Base-by-base conservation (phyloP, 164 flowering plant genomes). In the Berberis vulgaris region DNA sequence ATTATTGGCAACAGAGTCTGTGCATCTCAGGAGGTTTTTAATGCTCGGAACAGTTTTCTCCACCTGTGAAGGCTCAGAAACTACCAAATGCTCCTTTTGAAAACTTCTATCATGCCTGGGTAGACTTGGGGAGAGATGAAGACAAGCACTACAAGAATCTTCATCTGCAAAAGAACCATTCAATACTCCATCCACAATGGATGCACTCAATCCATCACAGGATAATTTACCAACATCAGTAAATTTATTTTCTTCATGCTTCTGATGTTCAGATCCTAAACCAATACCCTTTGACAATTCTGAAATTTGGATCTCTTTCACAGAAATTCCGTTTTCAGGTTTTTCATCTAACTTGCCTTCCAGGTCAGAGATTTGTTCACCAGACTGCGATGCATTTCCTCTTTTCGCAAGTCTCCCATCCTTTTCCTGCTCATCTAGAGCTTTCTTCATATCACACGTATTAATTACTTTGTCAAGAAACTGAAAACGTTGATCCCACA, bases 401-500 rank as follows among this genome's bases (percentile, higher is more conserved):
- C 3, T 58, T 57, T 6, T 65, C 42, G 38, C 65, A 49, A 13
- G 63, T 60, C 45, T 65, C 42, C 49, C 77, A 56, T 70, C 73
- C 61, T 71, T 59, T 59, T 73, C 65, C 57, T 55, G 45, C 7
- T 44, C 49, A 26, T 26, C 26, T 26, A 26, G 26, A 26, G 26
- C 26, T 26, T 26, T 26, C 26, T 26, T 26, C 26, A 26, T 26
- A 26, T 26, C 26, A 26, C 26, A 26, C 26, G 26, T 26, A 26
- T 26, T 26, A 26, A 26, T 26, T 26, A 26, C 26, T 26, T 26
- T 26, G 26, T 26, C 26, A 39, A 92, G 70, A 13, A 64, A 70
- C 67, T 77, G 79, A 64, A 91, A 67, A 52, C 99, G 91, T 4
- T 68, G 74, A 75, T 89, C 90, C 99, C 99, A 94, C 56, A 94